Evolutionary conservation across 345 rosid species (phyloP).

Genomic region (Dimocarpus longan): DNA sequence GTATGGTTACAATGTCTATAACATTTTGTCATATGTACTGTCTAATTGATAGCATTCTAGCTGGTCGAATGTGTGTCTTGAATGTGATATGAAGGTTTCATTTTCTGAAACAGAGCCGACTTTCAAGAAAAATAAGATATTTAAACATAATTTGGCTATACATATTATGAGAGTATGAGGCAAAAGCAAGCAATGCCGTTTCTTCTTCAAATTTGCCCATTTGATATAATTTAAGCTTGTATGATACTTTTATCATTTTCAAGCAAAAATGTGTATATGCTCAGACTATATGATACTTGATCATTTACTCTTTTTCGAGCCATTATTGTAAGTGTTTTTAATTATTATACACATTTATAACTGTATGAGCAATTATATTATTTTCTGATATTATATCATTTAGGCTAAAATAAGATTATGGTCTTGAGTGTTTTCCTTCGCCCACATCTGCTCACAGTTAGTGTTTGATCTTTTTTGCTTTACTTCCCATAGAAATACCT

Average conservation of each 20-base stretch:
- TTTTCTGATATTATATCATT: neutral
- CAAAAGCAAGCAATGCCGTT: neutral
- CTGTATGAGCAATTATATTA: neutral
- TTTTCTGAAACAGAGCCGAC: too few species aligned
- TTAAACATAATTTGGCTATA: too few species aligned
- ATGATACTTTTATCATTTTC: neutral
- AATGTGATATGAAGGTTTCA: neutral
- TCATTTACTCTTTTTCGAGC: neutral
- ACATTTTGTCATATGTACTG: neutral
- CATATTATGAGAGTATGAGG: too few species aligned
- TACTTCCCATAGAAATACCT: neutral
- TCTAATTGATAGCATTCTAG: slow-evolving; percentile 1
- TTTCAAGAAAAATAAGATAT: too few species aligned
- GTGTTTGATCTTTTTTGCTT: neutral
- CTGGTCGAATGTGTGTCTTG: neutral
- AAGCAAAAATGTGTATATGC: neutral
- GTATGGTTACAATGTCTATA: neutral
- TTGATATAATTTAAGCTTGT: neutral
- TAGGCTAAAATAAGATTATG: neutral
- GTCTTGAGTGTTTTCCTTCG: neutral
- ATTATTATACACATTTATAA: neutral
- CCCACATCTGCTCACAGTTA: neutral
- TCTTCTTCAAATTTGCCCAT: neutral
- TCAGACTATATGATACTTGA: neutral
- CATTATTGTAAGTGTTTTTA: neutral